A percentile compares a stretch with the other conserved stretches of the same genome.
phyloP scores from a whole-genome alignment of 2,329 filamentous ascomycete species.

The Seiridium cupressi region DNA sequence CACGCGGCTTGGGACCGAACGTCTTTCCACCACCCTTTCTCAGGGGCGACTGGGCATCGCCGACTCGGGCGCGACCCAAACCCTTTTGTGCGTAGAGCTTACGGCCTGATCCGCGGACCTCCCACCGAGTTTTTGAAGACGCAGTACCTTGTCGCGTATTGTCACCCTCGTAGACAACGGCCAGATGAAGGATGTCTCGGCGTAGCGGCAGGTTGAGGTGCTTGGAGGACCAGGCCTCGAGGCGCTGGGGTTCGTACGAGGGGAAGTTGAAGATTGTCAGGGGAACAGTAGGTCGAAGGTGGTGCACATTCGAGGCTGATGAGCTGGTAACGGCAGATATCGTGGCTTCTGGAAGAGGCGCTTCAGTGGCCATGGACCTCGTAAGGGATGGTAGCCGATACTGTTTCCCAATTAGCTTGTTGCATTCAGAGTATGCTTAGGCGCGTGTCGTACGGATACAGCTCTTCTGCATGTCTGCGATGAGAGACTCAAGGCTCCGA shows the following conservation, averaged over 20 bases:
- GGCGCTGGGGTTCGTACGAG: conserved; percentile 75
- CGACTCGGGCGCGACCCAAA: conserved; percentile 73
- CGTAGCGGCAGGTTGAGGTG: conserved; percentile 86
- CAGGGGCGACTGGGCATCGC: conserved; percentile 79
- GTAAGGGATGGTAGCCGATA: conserved; percentile 36
- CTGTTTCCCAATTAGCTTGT: conserved; percentile 15
- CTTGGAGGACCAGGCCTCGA: conserved; percentile 75
- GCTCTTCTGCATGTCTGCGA: conserved; percentile 38
- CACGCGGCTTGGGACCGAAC: conserved; percentile 86
- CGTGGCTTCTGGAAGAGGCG: conserved; percentile 36
- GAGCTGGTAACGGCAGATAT: conserved; percentile 30
- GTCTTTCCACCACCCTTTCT: conserved; percentile 81
- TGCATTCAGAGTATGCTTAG: conserved; percentile 1
- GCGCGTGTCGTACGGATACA: conserved; percentile 22
- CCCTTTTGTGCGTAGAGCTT: conserved; percentile 91
- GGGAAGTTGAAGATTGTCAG: conserved; percentile 91
- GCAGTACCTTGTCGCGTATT: conserved; percentile 84
- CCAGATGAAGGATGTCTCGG: conserved; percentile 87
- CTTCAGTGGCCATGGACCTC: conserved; percentile 57
- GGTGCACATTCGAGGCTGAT: conserved; percentile 34
- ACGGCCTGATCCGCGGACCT: conserved; percentile 78
- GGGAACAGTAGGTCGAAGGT: conserved; percentile 63
- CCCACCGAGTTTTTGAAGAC: conserved; percentile 74
- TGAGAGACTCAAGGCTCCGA: conserved; percentile 47
- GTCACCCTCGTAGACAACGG: conserved; percentile 91